Conservation (phyloP, 352 stramenopile genomes). For the Phytophthora brassicae region DNA sequence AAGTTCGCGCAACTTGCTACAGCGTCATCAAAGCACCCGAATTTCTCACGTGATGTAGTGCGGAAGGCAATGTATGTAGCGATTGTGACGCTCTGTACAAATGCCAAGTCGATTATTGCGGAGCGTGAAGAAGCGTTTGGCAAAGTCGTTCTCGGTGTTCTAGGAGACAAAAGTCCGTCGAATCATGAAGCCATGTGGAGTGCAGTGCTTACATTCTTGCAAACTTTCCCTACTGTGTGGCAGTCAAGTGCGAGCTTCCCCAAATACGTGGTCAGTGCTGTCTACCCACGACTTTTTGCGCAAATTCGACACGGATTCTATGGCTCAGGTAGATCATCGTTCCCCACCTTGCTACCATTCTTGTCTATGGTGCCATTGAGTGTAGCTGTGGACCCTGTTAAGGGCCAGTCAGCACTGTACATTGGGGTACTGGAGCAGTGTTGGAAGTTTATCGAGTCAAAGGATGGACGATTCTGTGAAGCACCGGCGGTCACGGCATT, state of each 20-base stretch:
- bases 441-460: conserved; percentile 68
- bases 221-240: conserved; percentile 55
- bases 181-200: conserved; percentile 82
- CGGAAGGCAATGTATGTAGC: conserved; percentile 64
- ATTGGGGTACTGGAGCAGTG: conserved; percentile 64
- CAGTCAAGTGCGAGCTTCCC: conserved; percentile 38
- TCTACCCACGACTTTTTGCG: conserved; percentile 68
- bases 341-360: conserved; percentile 69
- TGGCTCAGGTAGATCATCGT: conserved; percentile 66
- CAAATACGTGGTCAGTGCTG: conserved; percentile 64
- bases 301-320: conserved; percentile 80
- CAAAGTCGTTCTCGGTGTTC: conserved; percentile 63
- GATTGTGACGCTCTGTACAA: conserved; percentile 52
- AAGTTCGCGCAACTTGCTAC: conserved; percentile 61
- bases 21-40: conserved; percentile 70
- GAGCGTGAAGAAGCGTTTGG: conserved; percentile 60
- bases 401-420: conserved; percentile 52
- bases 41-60: conserved; percentile 72
- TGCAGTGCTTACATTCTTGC: conserved; percentile 69
- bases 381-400: conserved; percentile 46
- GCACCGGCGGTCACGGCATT: conserved; percentile 55
- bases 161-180: conserved; percentile 67
- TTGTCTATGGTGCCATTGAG: conserved; percentile 73
- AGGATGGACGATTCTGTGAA: conserved; percentile 55
- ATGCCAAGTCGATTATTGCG: conserved; percentile 44